Conservation (phyloP, 306 rosid genomes). For the peach (Prunus persica) region Prunus_persica_NCBIv2 NC_034010.1:22464001-22464500, state of each 20-base stretch:
- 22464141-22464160: neutral
- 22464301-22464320: neutral
- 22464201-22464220: neutral
- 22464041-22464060: neutral
- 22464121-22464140: neutral
- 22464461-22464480: constrained; percentile 50
- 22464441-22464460: constrained; percentile 43
- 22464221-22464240: constrained; percentile 6
- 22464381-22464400: constrained; percentile 59
- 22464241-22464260: constrained; percentile 7
- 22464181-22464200: constrained; percentile 12
- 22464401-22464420: constrained; percentile 75
- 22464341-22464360: neutral
- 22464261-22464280: constrained; percentile 11
- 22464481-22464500: constrained; percentile 59
- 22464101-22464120: neutral
- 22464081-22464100: neutral
- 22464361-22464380: constrained; percentile 29
- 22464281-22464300: constrained; percentile 8
- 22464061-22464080: neutral
- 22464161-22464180: neutral
- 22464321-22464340: neutral
- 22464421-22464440: constrained; percentile 38
- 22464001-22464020: neutral
- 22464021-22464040: neutral